Conservation (phyloP, 2,329 filamentous ascomycete genomes). For the Leptosphaerulina australis region DNA sequence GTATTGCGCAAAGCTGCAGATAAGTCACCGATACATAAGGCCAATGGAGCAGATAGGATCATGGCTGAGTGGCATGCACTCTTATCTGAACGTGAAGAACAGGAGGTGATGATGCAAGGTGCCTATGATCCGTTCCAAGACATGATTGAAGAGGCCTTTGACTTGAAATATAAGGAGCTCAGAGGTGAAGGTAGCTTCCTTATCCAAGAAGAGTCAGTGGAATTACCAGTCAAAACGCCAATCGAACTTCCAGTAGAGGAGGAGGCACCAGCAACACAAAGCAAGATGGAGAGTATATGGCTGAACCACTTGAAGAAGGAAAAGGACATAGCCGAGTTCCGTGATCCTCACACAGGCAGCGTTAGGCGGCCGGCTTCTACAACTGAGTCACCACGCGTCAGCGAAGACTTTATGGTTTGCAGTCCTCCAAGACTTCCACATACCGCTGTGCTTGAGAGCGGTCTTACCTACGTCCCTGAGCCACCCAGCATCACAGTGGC, state of each 20-base stretch:
- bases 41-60: neutral
- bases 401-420: neutral
- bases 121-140: constrained; percentile 4
- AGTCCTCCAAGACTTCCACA: neutral
- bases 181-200: constrained; percentile 6
- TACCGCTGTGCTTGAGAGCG: neutral
- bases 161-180: constrained; percentile 5
- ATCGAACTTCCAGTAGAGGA: neutral
- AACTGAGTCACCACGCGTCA: neutral
- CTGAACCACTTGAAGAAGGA: neutral
- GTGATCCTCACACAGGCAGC: constrained; percentile 2
- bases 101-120: neutral
- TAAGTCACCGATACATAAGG: neutral
- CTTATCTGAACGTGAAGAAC: neutral
- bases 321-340: neutral
- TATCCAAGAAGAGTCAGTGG: neutral
- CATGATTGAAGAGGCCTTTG: constrained; percentile 2
- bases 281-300: neutral
- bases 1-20: neutral
- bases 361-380: neutral
- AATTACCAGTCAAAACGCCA: neutral
- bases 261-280: neutral
- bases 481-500: neutral
- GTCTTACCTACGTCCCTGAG: neutral
- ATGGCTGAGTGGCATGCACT: neutral